Evolutionary conservation across 2,329 filamentous ascomycete genomes (phyloP).

Genomic region (Colletotrichum acutatum): DNA sequence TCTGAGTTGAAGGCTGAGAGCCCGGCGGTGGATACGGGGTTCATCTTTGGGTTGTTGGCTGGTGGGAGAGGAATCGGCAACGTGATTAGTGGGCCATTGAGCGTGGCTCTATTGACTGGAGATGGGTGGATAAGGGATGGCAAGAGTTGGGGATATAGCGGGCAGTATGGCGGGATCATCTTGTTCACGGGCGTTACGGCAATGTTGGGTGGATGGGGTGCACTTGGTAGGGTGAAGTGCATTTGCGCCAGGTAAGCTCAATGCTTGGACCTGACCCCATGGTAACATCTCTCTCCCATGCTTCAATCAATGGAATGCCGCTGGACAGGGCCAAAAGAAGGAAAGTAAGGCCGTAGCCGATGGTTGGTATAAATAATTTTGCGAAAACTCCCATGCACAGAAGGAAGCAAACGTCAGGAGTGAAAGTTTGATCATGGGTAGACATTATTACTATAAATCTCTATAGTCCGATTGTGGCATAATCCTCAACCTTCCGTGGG

Average conservation of each 20-base stretch:
- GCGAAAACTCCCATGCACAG: not conserved
- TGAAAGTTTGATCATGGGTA: not conserved
- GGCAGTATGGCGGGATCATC: not conserved
- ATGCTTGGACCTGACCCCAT: not conserved
- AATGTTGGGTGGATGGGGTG: not conserved
- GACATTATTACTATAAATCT: not conserved
- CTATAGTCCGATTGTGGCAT: not conserved
- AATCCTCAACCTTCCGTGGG: not conserved
- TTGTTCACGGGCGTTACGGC: not conserved
- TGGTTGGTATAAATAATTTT: not conserved
- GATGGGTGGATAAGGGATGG: not conserved
- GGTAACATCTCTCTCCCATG: no score
- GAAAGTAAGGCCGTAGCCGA: no score
- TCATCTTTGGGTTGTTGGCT: not conserved
- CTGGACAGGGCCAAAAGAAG: no score
- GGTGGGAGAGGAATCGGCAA: not conserved
- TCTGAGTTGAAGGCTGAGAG: conserved; percentile 26
- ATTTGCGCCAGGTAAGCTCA: not conserved
- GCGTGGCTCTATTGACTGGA: not conserved
- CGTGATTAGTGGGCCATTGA: not conserved
- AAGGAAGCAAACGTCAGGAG: not conserved
- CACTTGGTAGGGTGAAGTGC: not conserved
- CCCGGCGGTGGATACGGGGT: not conserved
- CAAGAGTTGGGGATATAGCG: not conserved
- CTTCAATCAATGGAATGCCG: no score